Evolutionary conservation across 1,139 yeast genomes (phyloP).

Genomic region (Pichia sp.): DNA sequence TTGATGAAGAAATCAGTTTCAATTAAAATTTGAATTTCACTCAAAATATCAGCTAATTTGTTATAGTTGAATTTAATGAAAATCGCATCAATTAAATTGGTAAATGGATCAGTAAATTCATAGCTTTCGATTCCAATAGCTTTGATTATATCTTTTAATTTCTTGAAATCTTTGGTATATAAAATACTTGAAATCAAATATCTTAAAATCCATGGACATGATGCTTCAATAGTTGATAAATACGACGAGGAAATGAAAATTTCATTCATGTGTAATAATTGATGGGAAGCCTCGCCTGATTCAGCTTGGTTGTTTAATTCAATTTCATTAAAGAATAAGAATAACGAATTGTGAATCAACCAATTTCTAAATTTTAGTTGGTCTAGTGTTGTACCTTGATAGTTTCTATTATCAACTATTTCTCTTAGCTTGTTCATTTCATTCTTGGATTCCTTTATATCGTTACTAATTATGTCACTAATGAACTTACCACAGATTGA

Average conservation of each 20-base stretch:
- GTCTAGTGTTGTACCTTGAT: conserved; percentile 42
- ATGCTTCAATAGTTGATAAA: conserved; percentile 56
- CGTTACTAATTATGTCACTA: conserved; percentile 45
- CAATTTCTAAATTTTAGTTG: conserved; percentile 58
- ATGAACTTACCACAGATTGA: conserved; percentile 65
- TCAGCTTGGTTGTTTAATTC: conserved; percentile 19
- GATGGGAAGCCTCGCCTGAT: conserved; percentile 29
- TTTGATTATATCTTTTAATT: conserved; percentile 48
- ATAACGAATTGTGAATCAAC: conserved; percentile 60
- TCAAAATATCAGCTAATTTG: conserved; percentile 41
- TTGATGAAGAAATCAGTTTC: conserved; percentile 50
- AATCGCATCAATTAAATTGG: conserved; percentile 46
- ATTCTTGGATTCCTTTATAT: conserved; percentile 46
- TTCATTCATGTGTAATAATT: conserved; percentile 34
- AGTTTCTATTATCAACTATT: conserved; percentile 46
- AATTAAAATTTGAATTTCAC: conserved; percentile 39
- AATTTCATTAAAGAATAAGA: conserved; percentile 44
- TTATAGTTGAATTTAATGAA: conserved; percentile 53
- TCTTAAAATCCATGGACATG: conserved; percentile 61
- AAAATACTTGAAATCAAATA: conserved; percentile 55
- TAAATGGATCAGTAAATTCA: conserved; percentile 56
- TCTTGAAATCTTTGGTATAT: conserved; percentile 35
- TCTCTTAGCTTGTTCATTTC: conserved; percentile 49
- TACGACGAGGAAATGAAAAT: conserved; percentile 51
- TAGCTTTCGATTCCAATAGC: conserved; percentile 53